phyloP scores from a whole-genome alignment of 352 stramenopile species.

The Pythium monospermum region DNA sequence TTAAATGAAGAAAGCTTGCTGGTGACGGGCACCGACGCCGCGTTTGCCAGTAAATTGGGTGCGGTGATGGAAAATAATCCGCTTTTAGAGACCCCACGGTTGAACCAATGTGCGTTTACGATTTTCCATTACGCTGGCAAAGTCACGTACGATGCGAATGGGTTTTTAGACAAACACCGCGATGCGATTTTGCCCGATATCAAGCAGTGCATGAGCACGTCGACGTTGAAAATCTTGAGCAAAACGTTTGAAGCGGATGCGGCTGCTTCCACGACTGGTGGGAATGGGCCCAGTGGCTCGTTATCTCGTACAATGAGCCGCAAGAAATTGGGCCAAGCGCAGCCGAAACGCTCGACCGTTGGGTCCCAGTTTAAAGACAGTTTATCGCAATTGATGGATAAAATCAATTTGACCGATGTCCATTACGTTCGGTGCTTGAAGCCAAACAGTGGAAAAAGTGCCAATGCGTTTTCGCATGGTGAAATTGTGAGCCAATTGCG shows the following conservation, averaged over 20 bases:
- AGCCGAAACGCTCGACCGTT: conserved; percentile 67
- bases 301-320: conserved; percentile 10
- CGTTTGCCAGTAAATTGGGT: conserved; percentile 86
- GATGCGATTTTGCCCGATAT: conserved; percentile 82
- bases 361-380: conserved; percentile 86
- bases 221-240: conserved; percentile 49
- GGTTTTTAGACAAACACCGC: conserved; percentile 83
- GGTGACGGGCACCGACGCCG: conserved; percentile 74
- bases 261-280: background rate
- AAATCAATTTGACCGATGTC: conserved; percentile 80
- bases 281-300: background rate
- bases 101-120: conserved; percentile 80
- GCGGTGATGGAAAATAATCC: conserved; percentile 87
- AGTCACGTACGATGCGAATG: conserved; percentile 76
- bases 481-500: conserved; percentile 82
- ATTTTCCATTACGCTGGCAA: conserved; percentile 87
- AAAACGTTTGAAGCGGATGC: conserved; percentile 61
- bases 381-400: conserved; percentile 79
- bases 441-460: conserved; percentile 73
- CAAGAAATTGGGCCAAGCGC: conserved; percentile 42
- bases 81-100: conserved; percentile 72
- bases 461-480: conserved; percentile 57
- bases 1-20: conserved; percentile 89
- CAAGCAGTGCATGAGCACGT: conserved; percentile 81
- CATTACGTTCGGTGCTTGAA: conserved; percentile 87